Percentiles rank a stretch among this genome's conserved stretches.
phyloP scores from a whole-genome alignment of 2,329 filamentous ascomycete genomes.

The Cladosporium oxysporum region DNA sequence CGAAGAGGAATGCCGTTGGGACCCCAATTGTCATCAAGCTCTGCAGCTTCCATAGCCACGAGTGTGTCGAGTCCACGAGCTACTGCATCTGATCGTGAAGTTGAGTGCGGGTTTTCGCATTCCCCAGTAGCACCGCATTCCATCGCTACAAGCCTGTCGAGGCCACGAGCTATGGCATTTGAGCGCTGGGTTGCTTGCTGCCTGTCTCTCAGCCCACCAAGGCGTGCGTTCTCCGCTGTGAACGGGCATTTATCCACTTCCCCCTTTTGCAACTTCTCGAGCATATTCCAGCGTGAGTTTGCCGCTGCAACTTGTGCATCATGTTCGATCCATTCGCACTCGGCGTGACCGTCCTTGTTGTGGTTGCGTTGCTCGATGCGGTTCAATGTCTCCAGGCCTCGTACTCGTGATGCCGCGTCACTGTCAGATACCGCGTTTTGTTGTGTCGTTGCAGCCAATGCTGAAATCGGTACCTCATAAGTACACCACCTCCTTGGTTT shows the following conservation, averaged over 20 bases:
- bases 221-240: constrained; percentile 14
- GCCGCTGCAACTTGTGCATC: constrained; percentile 7
- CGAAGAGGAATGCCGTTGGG: constrained; percentile 18
- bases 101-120: not conserved
- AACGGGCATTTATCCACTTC: constrained; percentile 17
- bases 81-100: constrained; percentile 11
- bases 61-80: constrained; percentile 20
- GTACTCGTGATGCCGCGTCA: not conserved
- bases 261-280: constrained; percentile 17
- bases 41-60: constrained; percentile 21
- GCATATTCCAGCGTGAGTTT: constrained; percentile 13
- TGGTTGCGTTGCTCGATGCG: constrained; percentile 3
- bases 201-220: constrained; percentile 8
- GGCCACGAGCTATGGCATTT: constrained; percentile 18
- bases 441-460: not conserved
- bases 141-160: constrained; percentile 19
- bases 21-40: constrained; percentile 18
- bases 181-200: constrained; percentile 13
- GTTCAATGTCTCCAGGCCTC: not conserved
- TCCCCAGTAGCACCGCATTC: constrained; percentile 15
- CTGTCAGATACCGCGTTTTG: not conserved
- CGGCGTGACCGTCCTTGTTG: not conserved
- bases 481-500: constrained; percentile 31
- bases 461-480: constrained; percentile 22
- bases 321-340: constrained; percentile 5